These are phyloP conservation scores for Gossypium australe DNA, from an alignment of 345 rosid species.

Conservation along the genomic window DNA sequence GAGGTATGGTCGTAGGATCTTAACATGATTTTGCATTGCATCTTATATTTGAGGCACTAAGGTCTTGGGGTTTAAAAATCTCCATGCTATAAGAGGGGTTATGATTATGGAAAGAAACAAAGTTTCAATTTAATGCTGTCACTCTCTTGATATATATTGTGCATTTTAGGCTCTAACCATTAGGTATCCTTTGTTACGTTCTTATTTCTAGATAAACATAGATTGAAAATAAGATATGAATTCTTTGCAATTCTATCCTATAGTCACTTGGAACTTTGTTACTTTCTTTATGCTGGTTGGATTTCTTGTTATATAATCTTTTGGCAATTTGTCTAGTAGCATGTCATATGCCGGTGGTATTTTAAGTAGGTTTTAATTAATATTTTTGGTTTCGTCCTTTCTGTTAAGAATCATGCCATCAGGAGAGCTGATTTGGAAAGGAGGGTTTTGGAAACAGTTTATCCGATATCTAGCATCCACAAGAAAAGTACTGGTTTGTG, in stretches of 20 bases:
- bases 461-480: constrained; percentile 44
- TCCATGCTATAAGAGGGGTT: neutral
- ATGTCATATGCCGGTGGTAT: neutral
- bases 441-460: constrained; percentile 83
- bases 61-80: neutral
- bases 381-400: neutral
- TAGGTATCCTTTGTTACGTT: neutral
- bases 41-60: constrained; percentile 1
- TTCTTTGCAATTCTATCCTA: constrained; percentile 1
- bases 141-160: neutral
- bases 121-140: neutral
- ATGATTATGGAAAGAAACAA: neutral
- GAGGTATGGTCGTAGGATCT: constrained; percentile 47
- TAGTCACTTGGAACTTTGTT: neutral
- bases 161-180: neutral
- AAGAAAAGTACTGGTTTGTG: constrained; percentile 44
- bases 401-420: constrained; percentile 75
- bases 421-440: constrained; percentile 76
- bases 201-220: neutral
- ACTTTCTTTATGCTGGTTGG: neutral
- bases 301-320: neutral
- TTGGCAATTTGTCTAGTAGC: neutral
- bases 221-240: neutral
- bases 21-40: neutral
- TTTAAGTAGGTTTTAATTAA: neutral